A percentile compares a stretch with the other conserved stretches of the same genome.
phyloP scores from a whole-genome alignment of 495 filamentous ascomycete species.

The Aspergillus homomorphus region DNA sequence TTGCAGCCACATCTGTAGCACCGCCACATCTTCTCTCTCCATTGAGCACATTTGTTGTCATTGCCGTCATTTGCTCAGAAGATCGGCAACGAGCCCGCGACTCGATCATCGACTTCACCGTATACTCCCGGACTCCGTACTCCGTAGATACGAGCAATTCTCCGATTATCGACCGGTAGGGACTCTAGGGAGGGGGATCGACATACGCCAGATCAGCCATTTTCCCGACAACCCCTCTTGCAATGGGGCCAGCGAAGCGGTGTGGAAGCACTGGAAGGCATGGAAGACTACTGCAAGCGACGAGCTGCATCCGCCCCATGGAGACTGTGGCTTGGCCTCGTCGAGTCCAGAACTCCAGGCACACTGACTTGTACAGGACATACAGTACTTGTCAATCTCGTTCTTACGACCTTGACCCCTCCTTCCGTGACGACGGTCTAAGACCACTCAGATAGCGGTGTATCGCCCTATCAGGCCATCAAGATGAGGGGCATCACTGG shows the following conservation, averaged over 20 bases:
- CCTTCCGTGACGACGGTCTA: background rate
- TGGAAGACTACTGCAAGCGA: background rate
- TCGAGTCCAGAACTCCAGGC: background rate
- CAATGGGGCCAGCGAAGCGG: background rate
- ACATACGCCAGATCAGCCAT: background rate
- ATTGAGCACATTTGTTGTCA: background rate
- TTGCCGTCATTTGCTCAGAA: background rate
- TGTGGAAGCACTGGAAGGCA: background rate
- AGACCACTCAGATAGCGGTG: background rate
- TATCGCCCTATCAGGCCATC: background rate
- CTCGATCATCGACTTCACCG: too few relatives aligned
- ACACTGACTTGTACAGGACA: too few relatives aligned
- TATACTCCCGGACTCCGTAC: too few relatives aligned
- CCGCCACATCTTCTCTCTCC: background rate
- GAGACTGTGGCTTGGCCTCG: background rate
- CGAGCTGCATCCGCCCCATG: too few relatives aligned
- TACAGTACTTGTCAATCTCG: too few relatives aligned
- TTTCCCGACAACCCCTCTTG: background rate
- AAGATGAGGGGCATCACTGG: background rate
- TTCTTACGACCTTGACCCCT: too few relatives aligned
- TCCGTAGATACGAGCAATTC: background rate
- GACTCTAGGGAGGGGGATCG: background rate
- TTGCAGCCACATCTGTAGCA: background rate
- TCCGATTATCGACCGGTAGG: background rate
- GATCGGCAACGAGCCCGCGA: background rate